A percentile compares a stretch with the other conserved stretches of the same genome.
phyloP scores from a whole-genome alignment of 192 early-diverging fungal genomes.

The Coemansia sp. region DNA sequence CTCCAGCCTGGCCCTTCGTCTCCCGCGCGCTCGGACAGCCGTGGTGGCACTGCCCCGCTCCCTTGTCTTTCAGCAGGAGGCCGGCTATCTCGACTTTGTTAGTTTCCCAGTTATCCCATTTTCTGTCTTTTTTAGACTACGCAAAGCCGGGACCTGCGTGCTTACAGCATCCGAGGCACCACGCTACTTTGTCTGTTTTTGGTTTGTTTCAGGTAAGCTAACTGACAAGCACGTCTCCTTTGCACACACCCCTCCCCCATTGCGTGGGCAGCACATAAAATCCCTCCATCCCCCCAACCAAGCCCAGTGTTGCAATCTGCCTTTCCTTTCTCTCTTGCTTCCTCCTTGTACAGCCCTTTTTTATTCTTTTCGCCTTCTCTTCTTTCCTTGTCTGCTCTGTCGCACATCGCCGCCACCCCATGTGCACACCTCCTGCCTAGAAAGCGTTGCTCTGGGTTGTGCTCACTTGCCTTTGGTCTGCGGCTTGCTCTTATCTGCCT shows the following conservation, averaged over 20 bases:
- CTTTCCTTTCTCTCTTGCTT: not conserved
- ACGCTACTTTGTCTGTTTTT: not conserved
- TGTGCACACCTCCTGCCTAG: not conserved
- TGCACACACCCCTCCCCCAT: not conserved
- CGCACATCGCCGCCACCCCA: not conserved
- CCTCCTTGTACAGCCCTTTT: not conserved
- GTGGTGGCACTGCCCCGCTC: no score
- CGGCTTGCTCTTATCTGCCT: slow-evolving; percentile 2
- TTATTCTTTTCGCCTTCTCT: not conserved
- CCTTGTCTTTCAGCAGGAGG: no score
- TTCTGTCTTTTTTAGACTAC: not conserved
- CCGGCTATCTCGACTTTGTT: not conserved
- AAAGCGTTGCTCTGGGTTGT: not conserved
- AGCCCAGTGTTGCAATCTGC: not conserved
- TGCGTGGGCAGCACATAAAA: not conserved
- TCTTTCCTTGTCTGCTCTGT: not conserved
- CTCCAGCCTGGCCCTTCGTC: no score
- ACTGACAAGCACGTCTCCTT: not conserved
- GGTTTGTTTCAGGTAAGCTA: not conserved
- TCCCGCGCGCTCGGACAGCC: no score
- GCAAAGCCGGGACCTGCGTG: not conserved
- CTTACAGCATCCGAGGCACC: not conserved
- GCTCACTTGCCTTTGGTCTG: not conserved
- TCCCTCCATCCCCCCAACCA: not conserved
- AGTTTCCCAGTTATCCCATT: not conserved